Conservation (phyloP, 1,284 basidiomycete genomes). For the Clitocybe nebularis region DNA sequence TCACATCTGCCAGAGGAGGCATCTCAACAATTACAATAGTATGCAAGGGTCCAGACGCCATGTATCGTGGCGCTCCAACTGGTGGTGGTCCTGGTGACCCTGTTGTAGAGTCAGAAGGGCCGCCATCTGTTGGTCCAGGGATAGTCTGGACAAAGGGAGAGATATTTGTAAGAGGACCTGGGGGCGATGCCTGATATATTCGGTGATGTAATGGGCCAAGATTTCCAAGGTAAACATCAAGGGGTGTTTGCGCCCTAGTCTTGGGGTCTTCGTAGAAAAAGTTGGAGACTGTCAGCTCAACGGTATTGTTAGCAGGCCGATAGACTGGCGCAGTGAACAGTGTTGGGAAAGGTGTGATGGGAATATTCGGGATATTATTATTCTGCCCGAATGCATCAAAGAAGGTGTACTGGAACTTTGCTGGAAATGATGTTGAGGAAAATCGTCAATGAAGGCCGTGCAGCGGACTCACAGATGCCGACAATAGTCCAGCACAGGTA, state of each 20-base stretch:
- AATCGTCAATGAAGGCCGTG: constrained; percentile 16
- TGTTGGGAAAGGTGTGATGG: constrained; percentile 88
- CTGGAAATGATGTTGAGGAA: constrained; percentile 32
- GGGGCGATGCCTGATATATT: constrained; percentile 63
- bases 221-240: constrained; percentile 87
- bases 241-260: constrained; percentile 57
- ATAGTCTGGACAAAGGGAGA: constrained; percentile 46
- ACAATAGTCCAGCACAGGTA: constrained; percentile 96
- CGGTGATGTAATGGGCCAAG: constrained; percentile 78
- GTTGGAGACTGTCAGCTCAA: constrained; percentile 82
- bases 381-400: constrained; percentile 85
- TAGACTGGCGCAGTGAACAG: constrained; percentile 79
- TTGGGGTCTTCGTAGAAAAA: constrained; percentile 76
- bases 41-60: constrained; percentile 52
- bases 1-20: constrained; percentile 65
- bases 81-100: constrained; percentile 25
- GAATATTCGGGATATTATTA: constrained; percentile 67
- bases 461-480: constrained; percentile 76
- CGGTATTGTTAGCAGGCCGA: constrained; percentile 65
- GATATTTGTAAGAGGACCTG: constrained; percentile 61
- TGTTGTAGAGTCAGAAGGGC: constrained; percentile 29
- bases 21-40: constrained; percentile 77
- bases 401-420: constrained; percentile 92
- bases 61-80: constrained; percentile 41
- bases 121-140: constrained; percentile 24